Evolutionary conservation across 2,329 filamentous ascomycete genomes (phyloP), one percentile per base, ranked within the genome.

Genomic region (Ascochyta viciae-villosae): DNA sequence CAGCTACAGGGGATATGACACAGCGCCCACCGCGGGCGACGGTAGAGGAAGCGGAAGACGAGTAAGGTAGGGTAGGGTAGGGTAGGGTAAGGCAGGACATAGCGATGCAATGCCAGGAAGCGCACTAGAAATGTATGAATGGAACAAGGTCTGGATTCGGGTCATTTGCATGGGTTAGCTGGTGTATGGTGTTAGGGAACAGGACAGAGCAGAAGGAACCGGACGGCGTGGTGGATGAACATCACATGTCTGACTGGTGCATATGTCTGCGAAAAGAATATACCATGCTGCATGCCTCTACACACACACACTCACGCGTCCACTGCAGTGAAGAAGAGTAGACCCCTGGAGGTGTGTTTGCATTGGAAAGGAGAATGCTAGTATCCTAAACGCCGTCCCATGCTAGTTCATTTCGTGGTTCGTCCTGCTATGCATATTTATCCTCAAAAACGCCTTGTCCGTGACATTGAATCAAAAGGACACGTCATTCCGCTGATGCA

Each of bases 1-100:
- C 61, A 9, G 31, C 48, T 4, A 16, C 37, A 2, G 53, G 68
- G 5, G 54, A 60, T 8, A 46, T 68, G 22, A 64, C 63, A 16
- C 72, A 74, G 54, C 72, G 74, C 3, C 59, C 63, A 16, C 65
- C 64, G 35, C 65, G 71, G 6, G 73, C 74, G 10, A 75, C 68
- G 1, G 74, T 77, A 4, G 74, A 77, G 49, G 74, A 77, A 47
- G 74, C 61, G 0, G 74, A 76, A 8, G 72, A 74, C 16, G 74
- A 76, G 46, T 73, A 72, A 58, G 66, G 61, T 57, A 72, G 59
- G 66, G 61, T 57, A 26, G n/a, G 19, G 19, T 19, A 72, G 59
- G 66, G 61, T 57, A 26, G 19, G 19, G 19, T 19, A 19, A 19
- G 23, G 6, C 31, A 6, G 31, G 15, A 13, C 15, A 6, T 2